Evolutionary conservation across 192 early-diverging fungal species (phyloP), one percentile per base, ranked within the genome.

Genomic region (Backusella luteola): DNA sequence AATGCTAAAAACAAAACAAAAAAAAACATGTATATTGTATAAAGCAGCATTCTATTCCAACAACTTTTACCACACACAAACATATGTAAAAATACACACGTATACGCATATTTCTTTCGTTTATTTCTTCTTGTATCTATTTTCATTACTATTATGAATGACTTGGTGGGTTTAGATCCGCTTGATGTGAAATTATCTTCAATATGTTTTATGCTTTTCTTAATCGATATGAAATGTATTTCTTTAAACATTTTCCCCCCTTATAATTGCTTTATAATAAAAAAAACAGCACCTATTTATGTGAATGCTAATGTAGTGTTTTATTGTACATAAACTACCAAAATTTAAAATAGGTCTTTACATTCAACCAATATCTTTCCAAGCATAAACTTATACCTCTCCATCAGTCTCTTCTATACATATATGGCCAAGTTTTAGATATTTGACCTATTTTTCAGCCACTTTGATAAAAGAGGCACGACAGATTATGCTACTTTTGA

Each of bases 21-120:
- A 53, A 56, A 59, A 59, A 8, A 29, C 4, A 63, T 29, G 8
- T 59, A 59, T 63, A 14, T 63, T 63, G 56, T 63, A 63, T 29
- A 63, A 63, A 63, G 26, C 56, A 29, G 56, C 56, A 63, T 63
- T 29, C 12, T 63, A 63, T 63, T 63, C 56, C 23, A 63, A 63
- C 26, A 63, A 8, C 56, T 29, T 49, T 49, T 39, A 59, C 53
- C 53, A 59, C 42, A 44, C 14, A 44, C 42, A 44, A 1, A 44
- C 42, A 59, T 59, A 9, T 23, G 23, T 59, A 26, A 26, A 53
- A 21, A 53, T 53, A 44, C 42, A 1, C 14, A 44, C 21, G 8
- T 56, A 26, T 63, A 63, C 56, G 3, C 9, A 26, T 56, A 56
- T 63, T n/a, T 63, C 56, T 63, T 14, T 63, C 26, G 23, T 63